Evolutionary conservation across 1,284 basidiomycete genomes (phyloP), one percentile per base, ranked within the genome.

Genomic region (Naganishia albida): DNA sequence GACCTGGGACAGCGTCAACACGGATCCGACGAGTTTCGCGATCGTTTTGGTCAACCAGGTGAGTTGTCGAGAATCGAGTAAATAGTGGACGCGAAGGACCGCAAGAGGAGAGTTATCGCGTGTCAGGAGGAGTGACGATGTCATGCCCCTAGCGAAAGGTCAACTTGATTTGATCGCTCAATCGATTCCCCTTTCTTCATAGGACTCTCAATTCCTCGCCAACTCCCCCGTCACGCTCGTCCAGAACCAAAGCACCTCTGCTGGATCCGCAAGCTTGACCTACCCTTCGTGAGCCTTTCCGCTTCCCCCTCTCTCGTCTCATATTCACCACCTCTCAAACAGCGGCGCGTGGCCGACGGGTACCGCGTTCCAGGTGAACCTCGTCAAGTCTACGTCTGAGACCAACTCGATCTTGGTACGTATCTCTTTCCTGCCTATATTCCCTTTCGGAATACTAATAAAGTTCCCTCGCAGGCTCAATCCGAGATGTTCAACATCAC

Each of bases 1-100:
- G 68, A 66, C 77, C 20, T 91, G 89, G 89, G 66, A 78, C 2
- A 81, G 82, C n/a, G 88, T 89, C 67, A 67, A 67, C 66, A 87
- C 87, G 20, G 89, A 91, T 72, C 74, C 84, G 0, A 50, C 67
- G 60, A 89, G 84, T 79, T 91, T 92, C 77, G 85, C 87, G 13
- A 82, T 84, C 55, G 78, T 89, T 59, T 82, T 92, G 59, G 82
- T 82, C 71, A 89, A 90, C 78, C 76, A 82, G 75, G 88, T 84
- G 65, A 69, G 82, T 76, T 34, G 34, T 10, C 34, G 34, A 10
- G n/a, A n/a, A 60, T 77, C 77, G 76, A 81, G 64, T 67, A 34
- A 4, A 34, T 6, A 34, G 34, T 10, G 34, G 10, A 34, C 34
- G 34, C 34, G 34, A 4, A 10, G n/a, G n/a, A n/a, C n/a, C n/a